Evolutionary conservation across 2,329 filamentous ascomycete genomes (phyloP).

Genomic region (Alternaria ethzedia): DNA sequence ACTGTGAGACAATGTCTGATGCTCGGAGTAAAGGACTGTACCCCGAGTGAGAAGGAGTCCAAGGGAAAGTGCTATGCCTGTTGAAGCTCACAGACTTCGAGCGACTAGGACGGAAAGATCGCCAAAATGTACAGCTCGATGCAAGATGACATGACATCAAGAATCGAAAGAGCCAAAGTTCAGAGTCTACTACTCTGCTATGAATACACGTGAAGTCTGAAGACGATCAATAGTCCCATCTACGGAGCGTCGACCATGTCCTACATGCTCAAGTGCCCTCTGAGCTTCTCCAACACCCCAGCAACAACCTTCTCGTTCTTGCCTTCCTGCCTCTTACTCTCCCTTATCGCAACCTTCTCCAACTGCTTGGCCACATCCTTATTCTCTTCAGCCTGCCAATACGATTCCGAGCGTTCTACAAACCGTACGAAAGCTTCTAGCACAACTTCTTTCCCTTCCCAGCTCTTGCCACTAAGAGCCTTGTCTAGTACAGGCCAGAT

Average conservation of each 20-base stretch:
- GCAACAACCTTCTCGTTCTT: slow-evolving; percentile 61
- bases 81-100: neutral
- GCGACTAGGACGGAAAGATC: neutral
- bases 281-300: slow-evolving; percentile 24
- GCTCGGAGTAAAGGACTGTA: neutral
- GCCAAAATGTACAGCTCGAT: neutral
- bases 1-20: neutral
- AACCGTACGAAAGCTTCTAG: slow-evolving; percentile 81
- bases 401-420: slow-evolving; percentile 65
- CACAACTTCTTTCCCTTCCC: slow-evolving; percentile 87
- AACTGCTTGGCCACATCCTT: slow-evolving; percentile 68
- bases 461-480: slow-evolving; percentile 85
- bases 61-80: neutral
- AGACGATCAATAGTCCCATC: neutral
- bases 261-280: slow-evolving; percentile 12
- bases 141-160: neutral
- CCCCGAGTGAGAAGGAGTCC: neutral
- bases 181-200: neutral
- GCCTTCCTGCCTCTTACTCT: slow-evolving; percentile 92
- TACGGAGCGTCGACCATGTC: neutral
- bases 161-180: neutral
- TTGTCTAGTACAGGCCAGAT: slow-evolving; percentile 88
- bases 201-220: neutral
- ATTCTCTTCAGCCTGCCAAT: slow-evolving; percentile 63
- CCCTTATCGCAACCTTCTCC: slow-evolving; percentile 72